A percentile compares a stretch with the other conserved stretches of the same genome.
These are phyloP conservation scores for Olyra latifolia DNA, from an alignment of 176 grass and related monocot genomes.

Conservation along the genomic window DNA sequence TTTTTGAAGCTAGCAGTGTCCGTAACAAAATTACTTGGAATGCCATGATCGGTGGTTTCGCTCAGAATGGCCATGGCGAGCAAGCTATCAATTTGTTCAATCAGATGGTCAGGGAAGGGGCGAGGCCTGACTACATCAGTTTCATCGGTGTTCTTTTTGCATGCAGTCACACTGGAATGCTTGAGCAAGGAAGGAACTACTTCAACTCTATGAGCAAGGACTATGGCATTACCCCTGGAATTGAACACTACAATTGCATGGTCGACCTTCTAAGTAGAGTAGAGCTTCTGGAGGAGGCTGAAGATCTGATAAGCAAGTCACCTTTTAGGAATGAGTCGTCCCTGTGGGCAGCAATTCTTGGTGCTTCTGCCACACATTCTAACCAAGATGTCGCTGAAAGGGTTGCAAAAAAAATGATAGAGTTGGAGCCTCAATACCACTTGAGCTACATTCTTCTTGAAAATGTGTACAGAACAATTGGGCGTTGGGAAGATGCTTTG, in stretches of 20 bases:
- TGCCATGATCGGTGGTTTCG: slow-evolving; percentile 83
- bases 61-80: slow-evolving; percentile 75
- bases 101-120: slow-evolving; percentile 57
- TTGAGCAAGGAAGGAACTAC: slow-evolving; percentile 65
- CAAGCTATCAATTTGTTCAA: slow-evolving; percentile 55
- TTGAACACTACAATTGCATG: slow-evolving; percentile 90
- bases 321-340: slow-evolving; percentile 54
- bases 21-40: slow-evolving; percentile 85
- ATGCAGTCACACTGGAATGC: slow-evolving; percentile 73
- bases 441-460: slow-evolving; percentile 87
- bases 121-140: slow-evolving; percentile 63
- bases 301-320: slow-evolving; percentile 70
- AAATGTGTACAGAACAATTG: slow-evolving; percentile 83
- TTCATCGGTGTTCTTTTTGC: slow-evolving; percentile 80
- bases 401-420: slow-evolving; percentile 82
- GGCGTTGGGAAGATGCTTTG: slow-evolving; percentile 68
- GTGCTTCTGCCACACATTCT: slow-evolving; percentile 65
- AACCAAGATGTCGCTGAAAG: slow-evolving; percentile 60
- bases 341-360: slow-evolving; percentile 72
- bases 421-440: slow-evolving; percentile 66
- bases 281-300: slow-evolving; percentile 77
- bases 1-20: slow-evolving; percentile 55
- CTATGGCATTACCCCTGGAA: slow-evolving; percentile 53
- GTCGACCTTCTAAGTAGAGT: slow-evolving; percentile 86
- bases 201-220: slow-evolving; percentile 65